A percentile compares a stretch with the other conserved stretches of the same genome.
phyloP scores from a whole-genome alignment of 371 early-diverging fungal genomes.

The Mortierella polycephala region DNA sequence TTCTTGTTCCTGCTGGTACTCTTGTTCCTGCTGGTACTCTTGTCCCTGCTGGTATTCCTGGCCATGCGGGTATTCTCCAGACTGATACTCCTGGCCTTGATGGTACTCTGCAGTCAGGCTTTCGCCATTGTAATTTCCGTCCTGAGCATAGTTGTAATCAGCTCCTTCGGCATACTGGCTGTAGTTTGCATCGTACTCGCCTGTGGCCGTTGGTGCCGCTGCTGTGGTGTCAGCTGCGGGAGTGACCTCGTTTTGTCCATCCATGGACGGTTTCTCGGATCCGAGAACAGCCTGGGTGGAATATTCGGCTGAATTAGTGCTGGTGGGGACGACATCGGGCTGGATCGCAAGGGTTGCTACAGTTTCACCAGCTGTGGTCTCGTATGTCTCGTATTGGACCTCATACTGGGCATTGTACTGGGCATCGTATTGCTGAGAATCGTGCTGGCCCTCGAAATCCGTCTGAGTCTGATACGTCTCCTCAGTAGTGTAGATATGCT shows the following conservation, averaged over 20 bases:
- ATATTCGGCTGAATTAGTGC: constrained; percentile 12
- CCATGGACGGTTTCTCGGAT: constrained; percentile 9
- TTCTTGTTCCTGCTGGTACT: constrained; percentile 17
- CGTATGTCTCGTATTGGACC: constrained; percentile 9
- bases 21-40: constrained; percentile 18
- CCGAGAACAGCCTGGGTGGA: constrained; percentile 23
- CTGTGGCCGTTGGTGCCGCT: neutral
- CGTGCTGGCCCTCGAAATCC: constrained; percentile 12
- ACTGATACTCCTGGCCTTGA: constrained; percentile 20
- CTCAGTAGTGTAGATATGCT: constrained; percentile 1
- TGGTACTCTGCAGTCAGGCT: constrained; percentile 15
- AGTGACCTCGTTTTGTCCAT: neutral
- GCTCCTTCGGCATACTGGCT: constrained; percentile 14
- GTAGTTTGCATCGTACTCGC: constrained; percentile 3
- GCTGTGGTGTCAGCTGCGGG: neutral
- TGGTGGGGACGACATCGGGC: constrained; percentile 15
- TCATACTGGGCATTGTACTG: constrained; percentile 27
- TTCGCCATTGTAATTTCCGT: constrained; percentile 17
- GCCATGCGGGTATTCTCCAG: constrained; percentile 15
- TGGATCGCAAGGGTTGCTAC: constrained; percentile 18
- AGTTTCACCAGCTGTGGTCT: constrained; percentile 12
- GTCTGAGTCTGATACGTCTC: constrained; percentile 12
- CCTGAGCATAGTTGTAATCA: constrained; percentile 10
- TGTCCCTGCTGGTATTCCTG: neutral
- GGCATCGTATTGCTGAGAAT: constrained; percentile 15